phyloP scores from a whole-genome alignment of 768 basidiomycete genomes.

The Psilocybe cyanescens region DNA sequence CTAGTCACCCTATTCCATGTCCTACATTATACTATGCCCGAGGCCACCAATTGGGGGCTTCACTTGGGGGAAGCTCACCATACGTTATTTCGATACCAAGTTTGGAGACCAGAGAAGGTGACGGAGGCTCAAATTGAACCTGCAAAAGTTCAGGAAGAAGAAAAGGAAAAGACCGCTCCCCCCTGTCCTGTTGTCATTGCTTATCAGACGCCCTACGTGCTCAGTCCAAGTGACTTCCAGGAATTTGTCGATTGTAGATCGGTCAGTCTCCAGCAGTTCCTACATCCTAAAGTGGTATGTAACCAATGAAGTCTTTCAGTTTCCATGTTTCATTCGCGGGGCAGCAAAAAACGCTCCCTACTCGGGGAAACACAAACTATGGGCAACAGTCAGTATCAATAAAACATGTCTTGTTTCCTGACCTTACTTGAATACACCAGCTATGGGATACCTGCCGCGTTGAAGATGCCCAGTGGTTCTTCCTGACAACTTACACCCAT shows the following conservation, averaged over 20 bases:
- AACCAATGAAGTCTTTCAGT: conserved; percentile 30
- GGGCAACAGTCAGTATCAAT: conserved; percentile 53
- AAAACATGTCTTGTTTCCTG: not conserved
- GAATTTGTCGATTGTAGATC: conserved; percentile 52
- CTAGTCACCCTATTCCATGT: conserved; percentile 24
- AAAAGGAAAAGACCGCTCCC: not conserved
- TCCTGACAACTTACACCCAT: conserved; percentile 60
- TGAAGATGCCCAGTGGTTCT: conserved; percentile 54
- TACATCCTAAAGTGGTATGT: conserved; percentile 9
- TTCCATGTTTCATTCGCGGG: conserved; percentile 37
- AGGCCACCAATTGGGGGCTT: not conserved
- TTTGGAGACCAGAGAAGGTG: conserved; percentile 11
- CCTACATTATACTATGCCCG: conserved; percentile 10
- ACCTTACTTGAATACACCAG: conserved; percentile 27
- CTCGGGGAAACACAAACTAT: conserved; percentile 53
- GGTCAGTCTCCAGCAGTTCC: conserved; percentile 27
- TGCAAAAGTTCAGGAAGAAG: too few species aligned
- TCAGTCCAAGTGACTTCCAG: conserved; percentile 55
- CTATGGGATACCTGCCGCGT: conserved; percentile 61
- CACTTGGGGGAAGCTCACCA: not conserved
- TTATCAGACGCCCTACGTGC: conserved; percentile 65
- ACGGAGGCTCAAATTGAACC: too few species aligned
- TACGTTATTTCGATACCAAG: conserved; percentile 20
- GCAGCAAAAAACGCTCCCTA: conserved; percentile 24
- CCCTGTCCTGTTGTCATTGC: conserved; percentile 47